Conservation (phyloP, 768 basidiomycete species). For the Inosperma sp. region DNA sequence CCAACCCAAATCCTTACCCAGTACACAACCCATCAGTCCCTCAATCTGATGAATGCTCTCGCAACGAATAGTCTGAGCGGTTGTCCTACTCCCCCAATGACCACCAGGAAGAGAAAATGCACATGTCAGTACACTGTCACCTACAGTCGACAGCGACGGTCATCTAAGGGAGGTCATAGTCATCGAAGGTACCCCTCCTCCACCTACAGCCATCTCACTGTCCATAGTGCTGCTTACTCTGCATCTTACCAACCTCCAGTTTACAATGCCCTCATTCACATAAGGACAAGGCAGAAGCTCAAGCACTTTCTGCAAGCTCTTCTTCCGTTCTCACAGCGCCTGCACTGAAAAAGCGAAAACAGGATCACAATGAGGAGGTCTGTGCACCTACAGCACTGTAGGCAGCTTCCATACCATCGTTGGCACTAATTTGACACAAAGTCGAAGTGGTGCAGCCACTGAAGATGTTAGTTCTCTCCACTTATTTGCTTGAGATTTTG, state of each 20-base stretch:
- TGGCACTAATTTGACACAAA: slow-evolving; percentile 62
- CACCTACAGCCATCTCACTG: slow-evolving; percentile 75
- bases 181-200: slow-evolving; percentile 87
- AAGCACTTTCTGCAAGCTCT: slow-evolving; percentile 66
- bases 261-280: slow-evolving; percentile 73
- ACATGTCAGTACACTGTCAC: slow-evolving; percentile 75
- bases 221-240: slow-evolving; percentile 66
- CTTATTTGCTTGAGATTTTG: slow-evolving; percentile 13
- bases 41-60: slow-evolving; percentile 36
- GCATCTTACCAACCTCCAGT: slow-evolving; percentile 76
- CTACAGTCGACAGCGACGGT: slow-evolving; percentile 81
- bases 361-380: slow-evolving; percentile 70
- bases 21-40: slow-evolving; percentile 58
- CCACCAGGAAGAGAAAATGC: slow-evolving; percentile 79
- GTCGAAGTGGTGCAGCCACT: slow-evolving; percentile 56
- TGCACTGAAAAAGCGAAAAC: slow-evolving; percentile 78
- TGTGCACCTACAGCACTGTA: slow-evolving; percentile 51
- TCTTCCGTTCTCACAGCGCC: slow-evolving; percentile 64
- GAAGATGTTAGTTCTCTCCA: slow-evolving; percentile 56
- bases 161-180: slow-evolving; percentile 82
- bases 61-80: slow-evolving; percentile 52
- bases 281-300: slow-evolving; percentile 84
- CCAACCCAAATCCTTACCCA: slow-evolving; percentile 58
- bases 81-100: slow-evolving; percentile 66
- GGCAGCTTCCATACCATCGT: slow-evolving; percentile 43